phyloP scores from a whole-genome alignment of 345 rosid genomes.

The Boechera retrofracta region DNA sequence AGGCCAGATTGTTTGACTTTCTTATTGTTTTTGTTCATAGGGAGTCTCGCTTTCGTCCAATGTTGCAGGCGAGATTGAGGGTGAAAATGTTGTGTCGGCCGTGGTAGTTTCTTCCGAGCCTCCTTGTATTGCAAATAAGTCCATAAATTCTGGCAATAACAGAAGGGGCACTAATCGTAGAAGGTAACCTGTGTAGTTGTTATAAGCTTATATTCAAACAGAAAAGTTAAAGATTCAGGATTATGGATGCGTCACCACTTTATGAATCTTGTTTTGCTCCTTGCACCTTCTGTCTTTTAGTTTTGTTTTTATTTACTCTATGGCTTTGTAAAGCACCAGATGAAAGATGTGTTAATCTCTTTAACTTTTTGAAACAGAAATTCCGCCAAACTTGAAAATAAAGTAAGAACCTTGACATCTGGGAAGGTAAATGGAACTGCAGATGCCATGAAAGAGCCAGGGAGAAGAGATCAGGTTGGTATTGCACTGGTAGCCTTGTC shows the following conservation, averaged over 20 bases:
- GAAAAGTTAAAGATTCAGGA: neutral
- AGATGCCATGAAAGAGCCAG: constrained; percentile 23
- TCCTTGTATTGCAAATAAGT: constrained; percentile 37
- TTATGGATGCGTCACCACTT: constrained; percentile 18
- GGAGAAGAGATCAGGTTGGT: constrained; percentile 7
- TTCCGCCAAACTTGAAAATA: constrained; percentile 18
- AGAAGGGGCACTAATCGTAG: constrained; percentile 49
- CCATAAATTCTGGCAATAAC: constrained; percentile 40
- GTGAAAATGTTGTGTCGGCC: constrained; percentile 54
- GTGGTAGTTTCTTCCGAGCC: constrained; percentile 41
- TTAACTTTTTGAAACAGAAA: constrained; percentile 11
- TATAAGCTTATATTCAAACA: constrained; percentile 1
- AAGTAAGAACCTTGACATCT: constrained; percentile 8
- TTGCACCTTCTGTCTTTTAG: neutral
- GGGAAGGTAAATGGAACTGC: constrained; percentile 1
- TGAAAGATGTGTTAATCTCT: neutral
- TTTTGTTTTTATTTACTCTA: neutral
- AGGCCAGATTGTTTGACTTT: constrained; percentile 20
- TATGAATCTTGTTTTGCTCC: neutral
- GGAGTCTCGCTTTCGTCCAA: constrained; percentile 59
- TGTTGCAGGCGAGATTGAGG: constrained; percentile 48
- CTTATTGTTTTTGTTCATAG: constrained; percentile 44
- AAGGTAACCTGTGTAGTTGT: constrained; percentile 51
- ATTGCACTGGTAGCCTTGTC: constrained; percentile 18
- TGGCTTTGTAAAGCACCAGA: neutral